These are phyloP conservation scores for Suhomyces yuchorum DNA, from an alignment of 1,139 yeast genomes.

Conservation along the genomic window DNA sequence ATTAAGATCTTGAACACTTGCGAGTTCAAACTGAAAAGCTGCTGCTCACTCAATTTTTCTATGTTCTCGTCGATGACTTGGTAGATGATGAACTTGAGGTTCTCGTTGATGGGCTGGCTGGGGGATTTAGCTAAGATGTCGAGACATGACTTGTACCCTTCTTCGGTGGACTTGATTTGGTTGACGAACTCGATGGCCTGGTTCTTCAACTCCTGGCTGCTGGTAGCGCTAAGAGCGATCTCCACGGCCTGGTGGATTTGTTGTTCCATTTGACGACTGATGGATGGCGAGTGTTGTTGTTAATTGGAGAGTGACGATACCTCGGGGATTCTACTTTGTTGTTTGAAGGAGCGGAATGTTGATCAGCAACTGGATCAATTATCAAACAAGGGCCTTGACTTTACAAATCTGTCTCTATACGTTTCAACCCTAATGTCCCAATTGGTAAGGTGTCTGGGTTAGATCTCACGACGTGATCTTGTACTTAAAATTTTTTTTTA, in stretches of 20 bases:
- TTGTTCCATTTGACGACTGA: constrained; percentile 56
- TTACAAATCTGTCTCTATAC: neutral
- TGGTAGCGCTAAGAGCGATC: constrained; percentile 80
- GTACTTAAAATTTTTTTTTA: constrained; percentile 13
- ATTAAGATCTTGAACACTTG: constrained; percentile 43
- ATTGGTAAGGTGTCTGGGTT: neutral
- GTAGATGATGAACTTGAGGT: constrained; percentile 72
- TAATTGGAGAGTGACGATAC: constrained; percentile 1
- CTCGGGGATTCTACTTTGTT: neutral
- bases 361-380: neutral
- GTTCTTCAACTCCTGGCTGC: constrained; percentile 66
- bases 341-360: neutral
- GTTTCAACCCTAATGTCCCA: neutral
- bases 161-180: constrained; percentile 70
- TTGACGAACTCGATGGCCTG: constrained; percentile 85
- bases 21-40: constrained; percentile 47
- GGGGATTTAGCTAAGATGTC: constrained; percentile 50
- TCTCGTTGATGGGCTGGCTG: constrained; percentile 40
- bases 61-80: constrained; percentile 78
- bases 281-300: constrained; percentile 1
- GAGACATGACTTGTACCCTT: constrained; percentile 80
- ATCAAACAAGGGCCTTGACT: neutral
- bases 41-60: constrained; percentile 46
- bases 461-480: constrained; percentile 6
- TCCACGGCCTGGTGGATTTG: constrained; percentile 94